These are phyloP conservation scores for Fusarium sp. DNA, from an alignment of 2,329 filamentous ascomycete species.

Conservation along the genomic window DNA sequence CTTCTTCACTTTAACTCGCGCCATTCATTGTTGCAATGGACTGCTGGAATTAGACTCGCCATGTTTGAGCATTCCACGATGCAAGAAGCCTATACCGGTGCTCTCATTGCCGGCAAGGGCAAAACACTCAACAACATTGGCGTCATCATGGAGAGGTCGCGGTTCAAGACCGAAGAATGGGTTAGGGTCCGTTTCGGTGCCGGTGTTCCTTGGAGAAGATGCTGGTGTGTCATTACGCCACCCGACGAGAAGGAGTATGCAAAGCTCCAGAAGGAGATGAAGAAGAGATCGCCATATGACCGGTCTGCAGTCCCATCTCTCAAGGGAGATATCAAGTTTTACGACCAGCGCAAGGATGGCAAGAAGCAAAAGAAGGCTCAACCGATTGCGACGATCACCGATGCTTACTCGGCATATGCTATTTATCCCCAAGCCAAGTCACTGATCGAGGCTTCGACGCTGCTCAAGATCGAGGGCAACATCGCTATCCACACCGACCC, in stretches of 20 bases:
- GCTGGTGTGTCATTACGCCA: conserved; percentile 93
- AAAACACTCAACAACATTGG: conserved; percentile 89
- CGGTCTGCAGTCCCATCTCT: conserved; percentile 70
- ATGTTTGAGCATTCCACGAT: conserved; percentile 94
- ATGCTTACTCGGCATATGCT: conserved; percentile 91
- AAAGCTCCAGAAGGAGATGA: conserved; percentile 82
- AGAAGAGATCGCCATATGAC: conserved; percentile 84
- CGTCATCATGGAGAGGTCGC: conserved; percentile 82
- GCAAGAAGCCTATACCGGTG: conserved; percentile 96
- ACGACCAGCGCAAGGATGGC: conserved; percentile 74
- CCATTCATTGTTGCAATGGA: conserved; percentile 94
- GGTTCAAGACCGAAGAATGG: conserved; percentile 86
- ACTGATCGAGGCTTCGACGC: conserved; percentile 89
- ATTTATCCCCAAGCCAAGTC: conserved; percentile 96
- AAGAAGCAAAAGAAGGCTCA: conserved; percentile 91
- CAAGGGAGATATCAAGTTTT: conserved; percentile 93
- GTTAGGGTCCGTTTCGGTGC: conserved; percentile 93
- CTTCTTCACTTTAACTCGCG: conserved; percentile 95
- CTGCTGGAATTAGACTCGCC: conserved; percentile 87
- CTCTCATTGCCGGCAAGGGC: conserved; percentile 93
- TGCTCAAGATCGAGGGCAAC: conserved; percentile 91
- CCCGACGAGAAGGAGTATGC: conserved; percentile 92
- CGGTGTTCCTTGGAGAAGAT: conserved; percentile 93
- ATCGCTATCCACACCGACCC: conserved; percentile 86
- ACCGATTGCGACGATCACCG: conserved; percentile 89